Base-by-base conservation (phyloP, 208 protist genomes). In the Crithidia bombi region DNA sequence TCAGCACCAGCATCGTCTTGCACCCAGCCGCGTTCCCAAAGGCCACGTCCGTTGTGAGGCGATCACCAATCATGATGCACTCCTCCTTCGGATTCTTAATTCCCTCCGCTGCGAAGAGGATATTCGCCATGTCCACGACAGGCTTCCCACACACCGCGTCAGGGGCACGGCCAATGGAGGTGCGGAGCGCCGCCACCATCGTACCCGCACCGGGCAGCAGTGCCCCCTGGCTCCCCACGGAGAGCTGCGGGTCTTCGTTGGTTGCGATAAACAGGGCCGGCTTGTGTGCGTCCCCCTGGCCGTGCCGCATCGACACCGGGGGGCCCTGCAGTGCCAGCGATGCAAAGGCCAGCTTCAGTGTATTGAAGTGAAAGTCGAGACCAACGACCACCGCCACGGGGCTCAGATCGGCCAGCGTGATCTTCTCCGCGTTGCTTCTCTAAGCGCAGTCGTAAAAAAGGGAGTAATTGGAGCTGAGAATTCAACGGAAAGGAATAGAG, bases 21-120 rank as follows among this genome's bases (percentile, higher is more conserved):
- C 82, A 89, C 0, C 73, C 65, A 5, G 85, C 83, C 0, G 44
- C 76, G 61, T 90, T 90, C 21, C 88, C 88, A 84, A 93, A 93
- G 12, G 78, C 83, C 23, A 93, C 76, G 57, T 93, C 88, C 12
- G 88, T 93, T n/a, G 76, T 86, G 10, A 93, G 76, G 11, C 88
- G 85, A 51, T 93, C 88, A 1, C 88, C 88, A 12, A 93, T 65
- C 88, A 93, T 93, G 50, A 93, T 63, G 75, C 88, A 93, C 49
- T 43, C 33, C 64, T 65, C 56, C 33, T 47, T 46, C 19, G 81
- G 75, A 41, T 89, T 47, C 1, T 33, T 78, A 52, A 91, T 85
- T 14, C 73, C 64, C 62, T 91, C 85, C 0, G 66, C 66, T 56
- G 61, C 74, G 50, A 91, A 89, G 21, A 93, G 56, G 25, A 83